These are phyloP conservation scores for Aspergillus panamensis DNA, from an alignment of 495 filamentous ascomycete genomes.

Conservation along the genomic window DNA sequence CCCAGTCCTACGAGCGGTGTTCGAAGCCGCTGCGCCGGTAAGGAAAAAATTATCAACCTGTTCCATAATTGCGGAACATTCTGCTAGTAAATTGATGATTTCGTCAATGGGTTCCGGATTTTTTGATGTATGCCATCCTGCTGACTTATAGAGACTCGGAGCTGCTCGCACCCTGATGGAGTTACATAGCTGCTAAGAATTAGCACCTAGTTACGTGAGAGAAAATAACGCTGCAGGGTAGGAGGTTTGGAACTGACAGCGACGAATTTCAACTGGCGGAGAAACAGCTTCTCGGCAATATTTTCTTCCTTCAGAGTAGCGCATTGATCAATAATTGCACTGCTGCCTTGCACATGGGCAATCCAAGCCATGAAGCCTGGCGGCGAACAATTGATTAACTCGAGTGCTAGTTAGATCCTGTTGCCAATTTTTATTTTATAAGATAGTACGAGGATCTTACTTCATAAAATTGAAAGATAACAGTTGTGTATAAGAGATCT, in stretches of 20 bases:
- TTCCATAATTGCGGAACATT: constrained; percentile 23
- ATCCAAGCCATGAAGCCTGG: constrained; percentile 27
- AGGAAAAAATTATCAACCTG: constrained; percentile 17
- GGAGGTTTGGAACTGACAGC: constrained; percentile 16
- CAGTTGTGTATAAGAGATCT: constrained; percentile 26
- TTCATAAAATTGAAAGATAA: constrained; percentile 29
- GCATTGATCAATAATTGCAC: constrained; percentile 21
- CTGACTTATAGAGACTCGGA: constrained; percentile 14
- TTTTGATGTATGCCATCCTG: constrained; percentile 1
- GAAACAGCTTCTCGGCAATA: constrained; percentile 19
- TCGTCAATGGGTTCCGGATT: constrained; percentile 21
- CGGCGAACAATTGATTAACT: constrained; percentile 28
- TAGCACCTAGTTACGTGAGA: not conserved
- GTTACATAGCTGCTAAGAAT: constrained; percentile 19
- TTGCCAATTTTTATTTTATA: not conserved
- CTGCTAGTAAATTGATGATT: constrained; percentile 21
- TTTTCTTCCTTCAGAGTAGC: constrained; percentile 5
- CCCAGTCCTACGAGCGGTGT: constrained; percentile 4
- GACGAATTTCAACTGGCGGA: constrained; percentile 28
- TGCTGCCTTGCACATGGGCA: constrained; percentile 27
- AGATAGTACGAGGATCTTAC: constrained; percentile 7
- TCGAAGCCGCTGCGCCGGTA: not conserved
- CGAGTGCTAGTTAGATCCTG: constrained; percentile 1
- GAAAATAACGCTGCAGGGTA: not conserved
- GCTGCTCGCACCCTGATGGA: constrained; percentile 22